A percentile compares a stretch with the other conserved stretches of the same genome.
phyloP scores from a whole-genome alignment of 2,329 filamentous ascomycete genomes.

The Simplicillium aogashimaense region DNA sequence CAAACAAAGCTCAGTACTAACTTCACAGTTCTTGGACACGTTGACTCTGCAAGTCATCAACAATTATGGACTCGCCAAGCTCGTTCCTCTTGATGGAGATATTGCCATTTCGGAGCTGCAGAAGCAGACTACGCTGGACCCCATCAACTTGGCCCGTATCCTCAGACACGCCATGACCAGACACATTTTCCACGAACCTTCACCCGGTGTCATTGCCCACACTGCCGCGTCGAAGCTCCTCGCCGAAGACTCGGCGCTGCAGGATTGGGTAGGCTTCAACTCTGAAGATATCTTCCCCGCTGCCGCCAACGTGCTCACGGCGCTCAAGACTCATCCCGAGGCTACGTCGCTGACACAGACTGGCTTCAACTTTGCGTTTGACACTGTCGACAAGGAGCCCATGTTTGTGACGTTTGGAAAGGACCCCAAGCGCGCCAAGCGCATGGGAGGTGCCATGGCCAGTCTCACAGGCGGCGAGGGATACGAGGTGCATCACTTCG shows the following conservation, averaged over 20 bases:
- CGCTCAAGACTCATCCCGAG: conserved; percentile 32
- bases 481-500: conserved; percentile 41
- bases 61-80: conserved; percentile 36
- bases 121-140: conserved; percentile 32
- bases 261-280: conserved; percentile 46
- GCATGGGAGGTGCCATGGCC: conserved; percentile 45
- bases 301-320: conserved; percentile 32
- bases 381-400: conserved; percentile 38
- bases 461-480: conserved; percentile 45
- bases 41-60: conserved; percentile 41
- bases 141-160: conserved; percentile 38
- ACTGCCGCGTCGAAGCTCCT: conserved; percentile 43
- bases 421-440: conserved; percentile 32
- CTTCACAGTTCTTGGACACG: conserved; percentile 34
- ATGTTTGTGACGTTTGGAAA: conserved; percentile 45
- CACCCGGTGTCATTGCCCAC: conserved; percentile 40
- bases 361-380: conserved; percentile 41
- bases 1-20: not conserved
- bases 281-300: conserved; percentile 43
- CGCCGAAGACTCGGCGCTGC: conserved; percentile 34
- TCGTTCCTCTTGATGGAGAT: conserved; percentile 32
- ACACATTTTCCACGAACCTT: conserved; percentile 42
- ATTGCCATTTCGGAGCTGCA: conserved; percentile 36
- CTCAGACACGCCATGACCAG: conserved; percentile 49
- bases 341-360: conserved; percentile 37